Evolutionary conservation across 805 yeast genomes (phyloP), one percentile per base, ranked within the genome.

Genomic region (Saitoella complicata): DNA sequence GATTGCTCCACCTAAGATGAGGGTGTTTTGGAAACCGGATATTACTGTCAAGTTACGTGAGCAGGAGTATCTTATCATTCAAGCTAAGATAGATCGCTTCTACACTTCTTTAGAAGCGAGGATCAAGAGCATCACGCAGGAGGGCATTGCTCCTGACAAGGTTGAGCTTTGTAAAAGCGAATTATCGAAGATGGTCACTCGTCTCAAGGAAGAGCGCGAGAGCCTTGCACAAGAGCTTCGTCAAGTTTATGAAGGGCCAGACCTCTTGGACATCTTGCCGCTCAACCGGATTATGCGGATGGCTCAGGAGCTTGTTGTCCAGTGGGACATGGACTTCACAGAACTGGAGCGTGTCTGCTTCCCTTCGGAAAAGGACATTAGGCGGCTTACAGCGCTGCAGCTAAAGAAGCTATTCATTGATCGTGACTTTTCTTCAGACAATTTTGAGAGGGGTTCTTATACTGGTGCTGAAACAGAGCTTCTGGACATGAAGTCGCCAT

Each of bases 341-440:
- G 80, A 75, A 6, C 88, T 91, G 63, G 96, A 83, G 48, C 70
- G 71, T 39, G 69, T 70, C 13, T 91, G 72, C 56, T 70, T 88
- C 48, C 97, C 97, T 1, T 76, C 94, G 6, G 97, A 91, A 59
- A 83, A 79, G 55, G 98, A 91, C 68, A 82, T 91, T 52, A 78
- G 94, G 5, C 70, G 84, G 50, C 82, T 91, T 39, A 87, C 98
- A 1, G 81, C 94, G 4, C 78, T 79, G 53, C 97, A 88, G 57
- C 65, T 88, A 54, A 75, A 78, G 48, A 80, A 78, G 51, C 68
- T 87, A 41, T 77, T 88, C 52, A 62, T 73, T 54, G 86, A 77
- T 45, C 44, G 44, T 30, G 46, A 48, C 11, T 10, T 44, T 30
- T 21, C 21, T 2, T 21, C 21, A 4, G 21, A 21, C 21, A 21